These are phyloP conservation scores for Spongispora temasekensis DNA, from an alignment of 1,284 basidiomycete species.

Conservation along the genomic window DNA sequence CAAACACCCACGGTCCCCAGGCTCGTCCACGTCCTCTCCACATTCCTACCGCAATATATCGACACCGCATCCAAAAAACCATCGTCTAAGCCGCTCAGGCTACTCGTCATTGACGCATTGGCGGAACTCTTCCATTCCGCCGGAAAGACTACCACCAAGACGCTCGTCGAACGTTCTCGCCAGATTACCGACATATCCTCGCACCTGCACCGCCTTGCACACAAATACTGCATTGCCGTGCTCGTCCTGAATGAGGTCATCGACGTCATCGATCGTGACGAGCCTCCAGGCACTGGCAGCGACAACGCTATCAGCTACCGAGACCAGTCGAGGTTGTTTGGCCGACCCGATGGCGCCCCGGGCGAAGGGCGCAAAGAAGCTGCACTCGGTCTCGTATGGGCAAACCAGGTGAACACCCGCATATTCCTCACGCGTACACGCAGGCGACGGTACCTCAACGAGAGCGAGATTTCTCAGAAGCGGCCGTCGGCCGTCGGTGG, in stretches of 20 bases:
- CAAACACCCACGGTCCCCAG: constrained; percentile 58
- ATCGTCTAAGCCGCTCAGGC: constrained; percentile 55
- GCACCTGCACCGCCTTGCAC: constrained; percentile 69
- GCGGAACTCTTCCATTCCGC: constrained; percentile 75
- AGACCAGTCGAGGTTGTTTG: constrained; percentile 78
- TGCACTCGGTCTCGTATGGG: constrained; percentile 86
- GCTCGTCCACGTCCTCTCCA: constrained; percentile 68
- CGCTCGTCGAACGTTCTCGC: constrained; percentile 69
- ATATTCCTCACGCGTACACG: constrained; percentile 82
- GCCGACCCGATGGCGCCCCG: constrained; percentile 56
- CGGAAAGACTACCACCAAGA: constrained; percentile 54
- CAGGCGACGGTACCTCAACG: constrained; percentile 58
- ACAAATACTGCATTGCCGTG: constrained; percentile 64
- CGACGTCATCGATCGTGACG: constrained; percentile 60
- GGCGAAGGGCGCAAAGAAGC: constrained; percentile 74
- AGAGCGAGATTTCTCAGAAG: constrained; percentile 25
- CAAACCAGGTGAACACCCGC: constrained; percentile 83
- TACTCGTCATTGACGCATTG: constrained; percentile 82
- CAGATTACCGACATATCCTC: constrained; percentile 66
- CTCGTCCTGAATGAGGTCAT: constrained; percentile 86
- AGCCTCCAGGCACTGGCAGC: constrained; percentile 19
- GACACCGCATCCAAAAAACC: constrained; percentile 32
- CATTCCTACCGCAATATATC: constrained; percentile 63
- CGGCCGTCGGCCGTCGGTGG: background rate
- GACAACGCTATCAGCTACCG: constrained; percentile 48